Evolutionary conservation across 2,329 filamentous ascomycete species (phyloP).

Genomic region (Alternaria triticimaculans): DNA sequence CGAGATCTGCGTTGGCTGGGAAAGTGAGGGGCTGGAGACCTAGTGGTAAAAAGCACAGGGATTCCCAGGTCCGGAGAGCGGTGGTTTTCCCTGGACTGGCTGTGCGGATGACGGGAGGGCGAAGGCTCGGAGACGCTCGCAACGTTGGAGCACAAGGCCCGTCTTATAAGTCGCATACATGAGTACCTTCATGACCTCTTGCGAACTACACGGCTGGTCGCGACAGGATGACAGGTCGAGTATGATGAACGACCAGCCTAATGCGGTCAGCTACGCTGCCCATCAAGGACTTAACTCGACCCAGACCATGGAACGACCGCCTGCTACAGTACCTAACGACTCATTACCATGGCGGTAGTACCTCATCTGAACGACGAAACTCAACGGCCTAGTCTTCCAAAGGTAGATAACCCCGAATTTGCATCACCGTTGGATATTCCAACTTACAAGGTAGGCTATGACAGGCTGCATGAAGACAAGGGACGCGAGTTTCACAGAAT

Average conservation of each 20-base stretch:
- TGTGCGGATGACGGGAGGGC: background rate
- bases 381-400: background rate
- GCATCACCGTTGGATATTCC: background rate
- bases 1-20: background rate
- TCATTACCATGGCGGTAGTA: background rate
- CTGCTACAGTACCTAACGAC: background rate
- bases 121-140: background rate
- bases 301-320: background rate
- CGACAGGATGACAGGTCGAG: background rate
- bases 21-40: background rate
- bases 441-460: background rate
- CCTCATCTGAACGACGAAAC: background rate
- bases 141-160: background rate
- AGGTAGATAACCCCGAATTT: background rate
- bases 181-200: constrained; percentile 9
- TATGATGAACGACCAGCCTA: background rate
- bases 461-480: background rate
- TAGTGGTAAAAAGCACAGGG: background rate
- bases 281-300: background rate
- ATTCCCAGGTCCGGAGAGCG: background rate
- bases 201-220: background rate
- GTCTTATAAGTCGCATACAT: constrained; percentile 15
- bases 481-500: background rate
- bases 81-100: background rate
- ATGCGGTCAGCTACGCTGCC: background rate